phyloP scores from a whole-genome alignment of 371 early-diverging fungal genomes.

The Sporodiniella umbellata region DNA sequence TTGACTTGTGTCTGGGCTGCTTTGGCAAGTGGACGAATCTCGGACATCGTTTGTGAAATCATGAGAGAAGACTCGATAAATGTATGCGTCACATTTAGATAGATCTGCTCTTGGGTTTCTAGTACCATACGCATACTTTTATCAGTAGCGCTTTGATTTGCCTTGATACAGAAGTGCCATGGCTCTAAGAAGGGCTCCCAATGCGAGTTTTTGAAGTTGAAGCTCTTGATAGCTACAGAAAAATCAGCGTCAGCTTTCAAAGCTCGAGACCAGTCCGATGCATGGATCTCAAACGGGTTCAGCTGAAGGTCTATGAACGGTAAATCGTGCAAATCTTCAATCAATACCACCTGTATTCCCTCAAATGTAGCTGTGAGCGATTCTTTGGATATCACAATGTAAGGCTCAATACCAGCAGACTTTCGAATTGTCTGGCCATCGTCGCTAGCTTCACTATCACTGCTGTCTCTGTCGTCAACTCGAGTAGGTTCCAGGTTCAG shows the following conservation, averaged over 20 bases:
- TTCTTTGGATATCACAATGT: slow-evolving; percentile 47
- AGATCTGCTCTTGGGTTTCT: slow-evolving; percentile 57
- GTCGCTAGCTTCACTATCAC: too few species aligned
- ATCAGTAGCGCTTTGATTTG: slow-evolving; percentile 27
- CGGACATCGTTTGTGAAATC: slow-evolving; percentile 26
- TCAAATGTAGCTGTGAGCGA: slow-evolving; percentile 48
- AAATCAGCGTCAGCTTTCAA: slow-evolving; percentile 73
- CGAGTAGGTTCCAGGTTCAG: too few species aligned
- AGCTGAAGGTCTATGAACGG: slow-evolving; percentile 76
- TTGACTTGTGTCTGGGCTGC: slow-evolving; percentile 32
- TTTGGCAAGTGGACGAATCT: slow-evolving; percentile 32
- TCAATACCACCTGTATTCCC: slow-evolving; percentile 69
- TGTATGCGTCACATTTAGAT: slow-evolving; percentile 71
- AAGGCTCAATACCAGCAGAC: slow-evolving; percentile 29
- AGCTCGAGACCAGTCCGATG: slow-evolving; percentile 71
- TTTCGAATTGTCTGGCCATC: neutral
- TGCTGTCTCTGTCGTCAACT: too few species aligned
- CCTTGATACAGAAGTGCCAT: slow-evolving; percentile 52
- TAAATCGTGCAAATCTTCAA: slow-evolving; percentile 77
- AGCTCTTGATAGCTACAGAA: slow-evolving; percentile 76
- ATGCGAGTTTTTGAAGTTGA: slow-evolving; percentile 84
- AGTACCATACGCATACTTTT: slow-evolving; percentile 42
- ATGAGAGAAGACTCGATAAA: slow-evolving; percentile 66
- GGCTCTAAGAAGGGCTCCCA: slow-evolving; percentile 92
- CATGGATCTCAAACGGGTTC: slow-evolving; percentile 60